Percentiles rank a stretch among this genome's conserved stretches.
phyloP scores from a whole-genome alignment of 2,329 filamentous ascomycete species.

The Epichloe typhina region DNA sequence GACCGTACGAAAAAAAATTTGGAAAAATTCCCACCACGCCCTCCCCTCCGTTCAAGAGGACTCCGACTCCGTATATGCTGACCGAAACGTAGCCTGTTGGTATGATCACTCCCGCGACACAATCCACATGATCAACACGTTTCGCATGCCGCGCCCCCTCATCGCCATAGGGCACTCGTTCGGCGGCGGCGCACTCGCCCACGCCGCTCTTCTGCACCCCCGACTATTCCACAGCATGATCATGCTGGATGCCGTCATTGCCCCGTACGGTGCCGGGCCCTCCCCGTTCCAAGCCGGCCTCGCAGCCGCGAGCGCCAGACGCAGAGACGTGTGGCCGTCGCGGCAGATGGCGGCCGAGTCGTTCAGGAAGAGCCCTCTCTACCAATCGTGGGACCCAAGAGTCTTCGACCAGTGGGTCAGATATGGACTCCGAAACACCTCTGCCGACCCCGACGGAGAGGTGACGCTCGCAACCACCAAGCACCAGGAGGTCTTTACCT shows the following conservation, averaged over 20 bases:
- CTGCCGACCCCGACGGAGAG: constrained; percentile 21
- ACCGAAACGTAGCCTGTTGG: constrained; percentile 53
- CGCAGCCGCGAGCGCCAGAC: constrained; percentile 50
- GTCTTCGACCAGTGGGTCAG: constrained; percentile 52
- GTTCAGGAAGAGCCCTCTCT: constrained; percentile 57
- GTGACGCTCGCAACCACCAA: constrained; percentile 72
- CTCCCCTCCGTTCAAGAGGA: too few relatives aligned
- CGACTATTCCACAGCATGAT: constrained; percentile 64
- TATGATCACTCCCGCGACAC: constrained; percentile 76
- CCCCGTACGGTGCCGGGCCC: constrained; percentile 27
- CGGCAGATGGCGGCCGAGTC: constrained; percentile 51
- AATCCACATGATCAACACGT: constrained; percentile 71
- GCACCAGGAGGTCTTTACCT: constrained; percentile 69
- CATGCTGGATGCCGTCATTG: constrained; percentile 75
- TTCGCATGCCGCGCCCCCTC: constrained; percentile 67
- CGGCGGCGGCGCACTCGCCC: constrained; percentile 60
- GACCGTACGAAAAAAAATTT: constrained; percentile 46
- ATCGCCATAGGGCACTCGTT: constrained; percentile 84
- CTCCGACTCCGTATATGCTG: too few relatives aligned
- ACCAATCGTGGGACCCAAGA: constrained; percentile 67
- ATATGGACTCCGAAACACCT: constrained; percentile 59
- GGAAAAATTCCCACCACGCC: too few relatives aligned
- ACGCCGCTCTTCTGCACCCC: constrained; percentile 65
- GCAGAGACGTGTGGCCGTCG: constrained; percentile 75
- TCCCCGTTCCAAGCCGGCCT: constrained; percentile 23